These are phyloP conservation scores for Tritrichomonas musculus DNA, from an alignment of 208 protist genomes.

Conservation along the genomic window DNA sequence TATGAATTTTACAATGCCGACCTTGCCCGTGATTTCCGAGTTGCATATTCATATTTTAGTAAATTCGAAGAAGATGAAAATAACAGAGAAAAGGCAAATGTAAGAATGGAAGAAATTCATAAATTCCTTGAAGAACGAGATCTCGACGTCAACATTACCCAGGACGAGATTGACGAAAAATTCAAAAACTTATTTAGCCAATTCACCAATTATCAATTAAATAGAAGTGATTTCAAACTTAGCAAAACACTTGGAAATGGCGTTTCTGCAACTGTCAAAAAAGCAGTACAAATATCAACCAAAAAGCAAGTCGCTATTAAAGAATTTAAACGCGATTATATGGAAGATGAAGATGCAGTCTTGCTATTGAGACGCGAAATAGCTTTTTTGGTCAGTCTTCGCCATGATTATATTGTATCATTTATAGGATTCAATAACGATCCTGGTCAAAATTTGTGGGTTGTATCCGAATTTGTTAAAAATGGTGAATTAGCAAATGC, in stretches of 20 bases:
- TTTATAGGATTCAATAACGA: background rate
- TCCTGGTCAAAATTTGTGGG: background rate
- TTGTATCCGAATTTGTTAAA: background rate
- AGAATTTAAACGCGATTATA: background rate
- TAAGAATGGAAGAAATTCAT: too few species aligned
- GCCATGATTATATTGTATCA: background rate
- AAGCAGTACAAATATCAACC: background rate
- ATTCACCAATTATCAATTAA: too few species aligned
- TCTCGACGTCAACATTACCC: too few species aligned
- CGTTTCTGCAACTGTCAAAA: background rate
- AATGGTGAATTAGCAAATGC: background rate
- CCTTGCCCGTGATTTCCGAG: too few species aligned
- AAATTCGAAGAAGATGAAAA: too few species aligned
- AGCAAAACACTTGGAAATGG: background rate
- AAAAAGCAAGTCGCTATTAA: background rate
- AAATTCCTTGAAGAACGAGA: too few species aligned
- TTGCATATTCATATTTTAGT: too few species aligned
- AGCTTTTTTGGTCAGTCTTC: background rate
- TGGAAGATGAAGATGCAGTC: background rate
- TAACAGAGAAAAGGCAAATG: too few species aligned
- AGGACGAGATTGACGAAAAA: too few species aligned
- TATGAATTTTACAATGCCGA: too few species aligned
- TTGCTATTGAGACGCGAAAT: background rate
- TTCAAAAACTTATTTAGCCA: too few species aligned
- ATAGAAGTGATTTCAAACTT: background rate